These are phyloP conservation scores for Teratosphaeria destructans DNA, from an alignment of 2,329 filamentous ascomycete genomes.

Conservation along the genomic window DNA sequence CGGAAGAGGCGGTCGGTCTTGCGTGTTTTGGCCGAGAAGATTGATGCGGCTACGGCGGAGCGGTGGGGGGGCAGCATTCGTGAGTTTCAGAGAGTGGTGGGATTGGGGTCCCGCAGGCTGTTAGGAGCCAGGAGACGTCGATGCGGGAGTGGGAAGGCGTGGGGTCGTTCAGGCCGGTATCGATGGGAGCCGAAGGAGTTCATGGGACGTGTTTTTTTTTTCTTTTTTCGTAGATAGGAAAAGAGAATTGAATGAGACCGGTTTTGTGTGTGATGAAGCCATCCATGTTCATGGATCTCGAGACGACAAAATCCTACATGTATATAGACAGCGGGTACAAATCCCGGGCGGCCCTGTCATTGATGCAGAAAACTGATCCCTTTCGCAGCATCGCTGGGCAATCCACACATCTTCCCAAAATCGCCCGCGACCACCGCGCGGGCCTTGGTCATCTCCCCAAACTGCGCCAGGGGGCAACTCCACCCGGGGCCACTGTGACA, in stretches of 20 bases:
- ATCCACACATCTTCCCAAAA: slow-evolving; percentile 40
- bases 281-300: too few species aligned
- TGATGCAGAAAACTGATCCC: slow-evolving; percentile 43
- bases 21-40: slow-evolving; percentile 26
- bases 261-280: neutral
- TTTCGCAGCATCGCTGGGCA: slow-evolving; percentile 30
- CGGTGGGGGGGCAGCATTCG: slow-evolving; percentile 15
- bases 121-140: slow-evolving; percentile 25
- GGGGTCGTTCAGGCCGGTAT: slow-evolving; percentile 15
- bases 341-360: slow-evolving; percentile 2
- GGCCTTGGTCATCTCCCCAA: slow-evolving; percentile 31
- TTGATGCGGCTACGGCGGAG: slow-evolving; percentile 23
- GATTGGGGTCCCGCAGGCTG: slow-evolving; percentile 22
- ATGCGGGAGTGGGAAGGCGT: slow-evolving; percentile 18
- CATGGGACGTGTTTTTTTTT: slow-evolving; percentile 7
- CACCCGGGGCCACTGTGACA: slow-evolving; percentile 38
- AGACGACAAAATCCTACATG: neutral
- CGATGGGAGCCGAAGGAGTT: slow-evolving; percentile 17
- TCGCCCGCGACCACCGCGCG: slow-evolving; percentile 33
- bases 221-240: slow-evolving; percentile 9
- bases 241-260: slow-evolving; percentile 10
- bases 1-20: slow-evolving; percentile 22
- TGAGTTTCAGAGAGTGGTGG: slow-evolving; percentile 22
- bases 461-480: slow-evolving; percentile 39
- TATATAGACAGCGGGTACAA: neutral